Evolutionary conservation across 305 asterid species (phyloP), one percentile per base, ranked within the genome.

Genomic region (Euphrasia arctica): DNA sequence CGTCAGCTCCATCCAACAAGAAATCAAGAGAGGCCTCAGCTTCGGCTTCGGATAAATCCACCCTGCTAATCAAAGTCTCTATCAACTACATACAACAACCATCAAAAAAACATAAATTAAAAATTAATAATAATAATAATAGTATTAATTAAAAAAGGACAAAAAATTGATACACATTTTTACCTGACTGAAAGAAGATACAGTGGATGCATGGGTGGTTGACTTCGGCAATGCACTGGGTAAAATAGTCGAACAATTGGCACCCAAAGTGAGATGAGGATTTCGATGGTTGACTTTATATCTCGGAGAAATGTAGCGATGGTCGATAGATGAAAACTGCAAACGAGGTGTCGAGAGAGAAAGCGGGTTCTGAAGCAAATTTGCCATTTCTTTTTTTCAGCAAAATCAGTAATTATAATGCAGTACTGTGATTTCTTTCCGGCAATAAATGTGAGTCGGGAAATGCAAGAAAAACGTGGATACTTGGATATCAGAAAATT

Each of bases 1-100:
- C 98, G 63, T 89, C 92, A 55, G 91, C 97, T 59, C 87, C 90
- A 71, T 78, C 86, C 87, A 92, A 75, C 78, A 92, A 80, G 76
- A 84, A 87, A 73, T 87, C 94, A 22, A 92, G 96, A 60, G 91
- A 87, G 9, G 73, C 77, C 80, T 89, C 96, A 4, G 96, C 97
- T 80, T 92, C 91, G 49, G 74, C 76, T 80, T 85, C 96, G 1
- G 93, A 75, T 66, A 92, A 78, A 73, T 92, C 89, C 62, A 77
- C 85, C 39, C 96, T 83, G 57, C 79, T 83, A 63, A 89, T 84
- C 77, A 92, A 74, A 61, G 70, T 14, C 80, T 92, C 98, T 15
- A 92, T 78, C 80, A 92, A 66, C 98, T 92, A 60, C 73, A 72
- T 92, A 60, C 71, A 72, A 32, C 29, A 25, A 25, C 64, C 60